Percentiles rank a stretch among this genome's conserved stretches.
Conservation (phyloP, 2,329 filamentous ascomycete genomes). For the Neopestalotiopsis sp. region DNA sequence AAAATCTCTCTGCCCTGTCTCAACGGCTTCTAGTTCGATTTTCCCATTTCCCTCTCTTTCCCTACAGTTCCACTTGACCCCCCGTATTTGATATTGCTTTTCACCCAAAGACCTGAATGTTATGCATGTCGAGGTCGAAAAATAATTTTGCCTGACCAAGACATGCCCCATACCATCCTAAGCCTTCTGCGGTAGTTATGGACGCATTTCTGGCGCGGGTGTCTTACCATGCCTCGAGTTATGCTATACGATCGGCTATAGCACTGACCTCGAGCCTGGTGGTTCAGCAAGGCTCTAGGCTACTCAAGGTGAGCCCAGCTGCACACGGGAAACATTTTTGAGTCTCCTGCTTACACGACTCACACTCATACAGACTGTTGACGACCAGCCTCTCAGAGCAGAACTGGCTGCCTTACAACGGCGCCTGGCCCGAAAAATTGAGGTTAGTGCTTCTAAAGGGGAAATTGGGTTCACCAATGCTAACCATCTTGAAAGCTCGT, state of each 20-base stretch:
- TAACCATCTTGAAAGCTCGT: constrained; percentile 30
- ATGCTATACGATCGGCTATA: constrained; percentile 87
- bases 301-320: constrained; percentile 63
- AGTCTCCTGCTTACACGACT: not conserved
- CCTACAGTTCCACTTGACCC: not conserved
- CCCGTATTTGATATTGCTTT: not conserved
- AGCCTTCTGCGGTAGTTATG: constrained; percentile 58
- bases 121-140: not conserved
- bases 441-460: constrained; percentile 50
- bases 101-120: not conserved
- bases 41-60: not conserved
- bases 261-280: constrained; percentile 85
- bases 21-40: not conserved
- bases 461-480: not conserved
- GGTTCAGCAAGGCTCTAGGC: constrained; percentile 77
- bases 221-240: constrained; percentile 80
- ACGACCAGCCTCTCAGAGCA: constrained; percentile 68
- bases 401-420: constrained; percentile 76
- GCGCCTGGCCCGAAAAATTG: constrained; percentile 83
- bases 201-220: constrained; percentile 64
- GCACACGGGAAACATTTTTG: constrained; percentile 30
- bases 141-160: not conserved
- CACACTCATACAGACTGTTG: constrained; percentile 57
- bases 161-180: constrained; percentile 19
- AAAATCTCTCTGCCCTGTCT: not conserved